Percentiles rank a stretch among this genome's conserved stretches.
Conservation (phyloP, 768 basidiomycete genomes). For the Termitomyces sp. region DNA sequence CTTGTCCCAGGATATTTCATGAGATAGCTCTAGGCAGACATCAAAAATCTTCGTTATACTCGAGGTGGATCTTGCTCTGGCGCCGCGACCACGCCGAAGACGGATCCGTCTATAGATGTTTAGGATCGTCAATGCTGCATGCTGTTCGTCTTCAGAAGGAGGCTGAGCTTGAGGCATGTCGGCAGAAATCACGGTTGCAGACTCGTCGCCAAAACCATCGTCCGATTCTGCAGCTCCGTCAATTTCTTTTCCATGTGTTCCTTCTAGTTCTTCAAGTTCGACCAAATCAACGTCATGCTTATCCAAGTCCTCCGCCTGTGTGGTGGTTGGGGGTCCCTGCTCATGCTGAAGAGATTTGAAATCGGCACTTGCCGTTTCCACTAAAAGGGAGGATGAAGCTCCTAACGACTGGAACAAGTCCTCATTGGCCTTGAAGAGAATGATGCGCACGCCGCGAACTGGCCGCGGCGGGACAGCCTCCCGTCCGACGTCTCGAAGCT, state of each 20-base stretch:
- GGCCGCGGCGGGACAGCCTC: not conserved
- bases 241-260: not conserved
- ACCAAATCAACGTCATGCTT: not conserved
- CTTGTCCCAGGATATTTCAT: conserved; percentile 23
- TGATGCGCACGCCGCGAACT: conserved; percentile 4
- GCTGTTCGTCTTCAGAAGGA: not conserved
- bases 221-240: not conserved
- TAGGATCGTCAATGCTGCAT: conserved; percentile 15
- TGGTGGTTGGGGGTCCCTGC: not conserved
- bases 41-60: conserved; percentile 22
- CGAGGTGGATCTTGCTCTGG: not conserved
- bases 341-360: not conserved
- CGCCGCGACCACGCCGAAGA: not conserved
- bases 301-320: not conserved
- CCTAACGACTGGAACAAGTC: conserved; percentile 8
- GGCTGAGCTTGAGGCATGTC: not conserved
- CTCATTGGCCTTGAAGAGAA: conserved; percentile 8
- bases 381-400: not conserved
- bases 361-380: conserved; percentile 6
- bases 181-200: not conserved
- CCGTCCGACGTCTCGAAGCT: conserved; percentile 18
- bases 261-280: not conserved
- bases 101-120: conserved; percentile 5
- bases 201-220: not conserved
- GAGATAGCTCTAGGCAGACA: conserved; percentile 24